Evolutionary conservation across 305 asterid species (phyloP), one percentile per base, ranked within the genome.

Genomic region (Fraxinus baroniana): DNA sequence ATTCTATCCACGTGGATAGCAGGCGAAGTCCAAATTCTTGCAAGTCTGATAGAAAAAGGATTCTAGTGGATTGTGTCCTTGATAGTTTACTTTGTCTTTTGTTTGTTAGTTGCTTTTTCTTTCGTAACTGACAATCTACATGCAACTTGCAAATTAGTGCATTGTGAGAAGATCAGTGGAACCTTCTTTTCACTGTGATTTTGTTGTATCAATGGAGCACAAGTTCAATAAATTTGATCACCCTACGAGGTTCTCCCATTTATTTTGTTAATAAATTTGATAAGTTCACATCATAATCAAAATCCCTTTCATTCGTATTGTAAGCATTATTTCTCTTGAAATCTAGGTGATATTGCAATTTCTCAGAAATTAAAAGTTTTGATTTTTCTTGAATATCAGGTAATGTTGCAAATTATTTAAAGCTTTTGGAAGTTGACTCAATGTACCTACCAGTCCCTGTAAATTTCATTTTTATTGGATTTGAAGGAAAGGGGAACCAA

Each of bases 401-500:
- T 82, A 94, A 87, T 83, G 87, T 95, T 66, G 98, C 95, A 71
- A 93, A 86, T 85, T 94, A 93, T 90, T 85, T 95, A 90, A 94
- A 93, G 90, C 94, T 95, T 86, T 87, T 93, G 91, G 99, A 94
- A 89, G 92, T 96, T 89, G 98, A 94, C 81, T 91, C 97, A 7
- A 83, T 96, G 88, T 91, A 96, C 84, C 91, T 96, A 68, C 98
- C 99, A 33, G 91, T 96, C 78, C 98, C 98, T 78, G 97, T 96
- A 75, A 94, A 96, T 87, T 96, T 94, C 88, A 86, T 96, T 86
- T 96, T 96, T 84, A 88, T 96, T 72, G 99, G 99, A 79, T 96
- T 96, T 89, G 99, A 96, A 89, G 99, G 98, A 83, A 92, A 89
- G 80, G 99, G 99, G 52, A 93, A 96, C 84, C 91, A 89, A 93